Evolutionary conservation across 1,284 basidiomycete species (phyloP).

Genomic region (Paramarasmius palmivorus): DNA sequence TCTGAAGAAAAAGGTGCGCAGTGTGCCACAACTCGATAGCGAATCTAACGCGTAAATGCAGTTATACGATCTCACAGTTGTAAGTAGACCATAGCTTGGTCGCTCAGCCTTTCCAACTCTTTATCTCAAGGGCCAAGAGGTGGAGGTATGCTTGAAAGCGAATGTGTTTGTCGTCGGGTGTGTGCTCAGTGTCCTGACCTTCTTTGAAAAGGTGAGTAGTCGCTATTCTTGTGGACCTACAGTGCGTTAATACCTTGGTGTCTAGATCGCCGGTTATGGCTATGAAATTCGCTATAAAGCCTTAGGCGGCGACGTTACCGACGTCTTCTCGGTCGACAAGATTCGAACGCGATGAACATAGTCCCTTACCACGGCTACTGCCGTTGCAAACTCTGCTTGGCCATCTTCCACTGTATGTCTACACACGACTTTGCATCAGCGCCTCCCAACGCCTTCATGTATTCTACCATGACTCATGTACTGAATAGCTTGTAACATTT

Average conservation of each 20-base stretch:
- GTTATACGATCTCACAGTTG: slow-evolving; percentile 3
- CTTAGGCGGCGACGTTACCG: slow-evolving; percentile 1
- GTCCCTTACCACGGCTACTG: background rate
- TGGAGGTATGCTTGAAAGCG: slow-evolving; percentile 37
- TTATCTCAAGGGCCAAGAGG: slow-evolving; percentile 35
- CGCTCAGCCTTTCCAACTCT: slow-evolving; percentile 6
- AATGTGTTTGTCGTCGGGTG: slow-evolving; percentile 37
- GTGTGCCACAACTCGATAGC: no score
- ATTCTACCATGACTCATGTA: background rate
- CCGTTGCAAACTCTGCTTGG: background rate
- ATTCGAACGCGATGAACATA: slow-evolving; percentile 1
- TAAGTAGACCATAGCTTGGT: slow-evolving; percentile 5
- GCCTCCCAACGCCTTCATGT: background rate
- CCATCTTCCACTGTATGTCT: background rate
- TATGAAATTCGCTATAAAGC: slow-evolving; percentile 19
- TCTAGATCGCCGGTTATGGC: slow-evolving; percentile 18
- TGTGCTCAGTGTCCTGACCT: slow-evolving; percentile 25
- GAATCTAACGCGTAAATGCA: background rate
- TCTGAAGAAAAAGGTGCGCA: background rate
- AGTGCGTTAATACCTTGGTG: background rate
- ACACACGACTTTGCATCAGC: background rate
- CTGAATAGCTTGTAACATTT: background rate
- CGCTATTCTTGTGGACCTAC: background rate
- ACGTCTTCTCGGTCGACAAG: slow-evolving; percentile 11
- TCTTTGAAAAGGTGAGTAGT: slow-evolving; percentile 21